These are phyloP conservation scores for Penstemon davidsonii DNA, from an alignment of 257 asterid species.

Conservation along the genomic window DNA sequence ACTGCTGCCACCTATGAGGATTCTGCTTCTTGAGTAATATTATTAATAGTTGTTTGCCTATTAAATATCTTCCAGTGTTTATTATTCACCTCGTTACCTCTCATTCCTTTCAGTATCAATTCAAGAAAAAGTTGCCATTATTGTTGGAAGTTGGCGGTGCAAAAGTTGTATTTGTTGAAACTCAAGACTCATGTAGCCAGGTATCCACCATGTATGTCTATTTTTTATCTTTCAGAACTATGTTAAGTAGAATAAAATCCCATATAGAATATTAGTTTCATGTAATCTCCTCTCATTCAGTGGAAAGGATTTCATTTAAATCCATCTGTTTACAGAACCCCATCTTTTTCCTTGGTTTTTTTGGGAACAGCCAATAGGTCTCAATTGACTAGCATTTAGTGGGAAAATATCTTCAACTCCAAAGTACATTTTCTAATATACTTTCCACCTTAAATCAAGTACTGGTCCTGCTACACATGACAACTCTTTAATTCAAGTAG, in stretches of 20 bases:
- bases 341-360: background rate
- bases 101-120: conserved; percentile 62
- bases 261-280: conserved; percentile 8
- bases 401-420: background rate
- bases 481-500: background rate
- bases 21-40: conserved; percentile 17
- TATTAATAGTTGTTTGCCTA: conserved; percentile 10
- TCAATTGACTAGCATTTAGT: background rate
- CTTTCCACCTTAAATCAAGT: background rate
- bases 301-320: background rate
- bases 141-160: conserved; percentile 85
- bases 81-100: conserved; percentile 4
- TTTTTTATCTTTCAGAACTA: conserved; percentile 19
- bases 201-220: conserved; percentile 32
- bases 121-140: conserved; percentile 64
- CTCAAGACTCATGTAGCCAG: conserved; percentile 48
- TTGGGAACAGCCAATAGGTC: background rate
- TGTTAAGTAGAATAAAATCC: conserved; percentile 12
- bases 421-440: background rate
- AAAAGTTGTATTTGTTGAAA: conserved; percentile 51
- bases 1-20: background rate
- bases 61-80: conserved; percentile 16
- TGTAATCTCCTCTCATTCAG: conserved; percentile 14
- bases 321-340: background rate
- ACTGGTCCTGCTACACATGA: background rate